Conservation (phyloP, 345 rosid species). For the Dipteronia dyeriana region DNA sequence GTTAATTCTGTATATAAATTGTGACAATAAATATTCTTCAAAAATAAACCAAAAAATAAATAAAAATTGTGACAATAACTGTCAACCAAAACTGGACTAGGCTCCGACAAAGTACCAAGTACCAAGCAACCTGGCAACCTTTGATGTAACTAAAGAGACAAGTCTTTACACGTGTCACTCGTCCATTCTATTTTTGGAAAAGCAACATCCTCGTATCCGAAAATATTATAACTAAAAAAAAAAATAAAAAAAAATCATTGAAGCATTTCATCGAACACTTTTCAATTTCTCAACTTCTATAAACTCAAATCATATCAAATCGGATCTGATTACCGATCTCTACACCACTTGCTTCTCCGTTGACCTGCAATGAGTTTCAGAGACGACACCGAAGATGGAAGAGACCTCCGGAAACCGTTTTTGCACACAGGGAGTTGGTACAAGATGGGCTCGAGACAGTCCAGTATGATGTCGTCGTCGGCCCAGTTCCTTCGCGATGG, state of each 20-base stretch:
- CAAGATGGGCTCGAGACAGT: constrained; percentile 66
- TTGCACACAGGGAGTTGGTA: constrained; percentile 81
- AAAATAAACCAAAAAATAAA: too few relatives aligned
- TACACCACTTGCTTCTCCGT: too few relatives aligned
- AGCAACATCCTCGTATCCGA: background rate
- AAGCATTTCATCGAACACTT: background rate
- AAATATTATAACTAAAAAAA: background rate
- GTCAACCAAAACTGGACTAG: background rate
- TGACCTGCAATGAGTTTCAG: constrained; percentile 43
- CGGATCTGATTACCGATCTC: background rate
- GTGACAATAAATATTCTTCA: background rate
- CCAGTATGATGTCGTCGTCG: constrained; percentile 58
- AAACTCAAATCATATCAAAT: background rate
- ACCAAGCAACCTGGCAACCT: background rate
- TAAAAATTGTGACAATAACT: too few relatives aligned
- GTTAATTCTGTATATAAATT: background rate
- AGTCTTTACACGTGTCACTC: background rate
- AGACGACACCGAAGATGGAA: constrained; percentile 55
- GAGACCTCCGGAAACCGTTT: constrained; percentile 62
- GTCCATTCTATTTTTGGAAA: background rate
- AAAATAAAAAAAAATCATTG: background rate
- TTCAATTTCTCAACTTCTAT: background rate
- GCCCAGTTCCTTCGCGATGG: constrained; percentile 60
- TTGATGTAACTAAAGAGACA: background rate
- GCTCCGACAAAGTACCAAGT: background rate